These are phyloP conservation scores for Xylaria palmicola DNA, from an alignment of 495 filamentous ascomycete genomes.

Conservation along the genomic window DNA sequence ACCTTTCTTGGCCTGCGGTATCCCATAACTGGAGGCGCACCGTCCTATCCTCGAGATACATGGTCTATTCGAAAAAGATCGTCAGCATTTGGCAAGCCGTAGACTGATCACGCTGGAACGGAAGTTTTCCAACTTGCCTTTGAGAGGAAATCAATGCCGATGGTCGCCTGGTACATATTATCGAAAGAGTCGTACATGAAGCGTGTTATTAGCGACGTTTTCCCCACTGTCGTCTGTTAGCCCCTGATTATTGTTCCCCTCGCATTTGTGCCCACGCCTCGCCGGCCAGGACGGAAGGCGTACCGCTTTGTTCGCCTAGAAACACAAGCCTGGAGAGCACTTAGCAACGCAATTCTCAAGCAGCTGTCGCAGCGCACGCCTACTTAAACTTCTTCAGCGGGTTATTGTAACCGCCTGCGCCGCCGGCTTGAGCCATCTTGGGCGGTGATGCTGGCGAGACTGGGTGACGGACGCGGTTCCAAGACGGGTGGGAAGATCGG, in stretches of 20 bases:
- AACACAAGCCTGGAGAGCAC: conserved; percentile 74
- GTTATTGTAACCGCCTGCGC: conserved; percentile 88
- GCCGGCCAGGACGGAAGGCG: conserved; percentile 24
- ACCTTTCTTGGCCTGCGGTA: conserved; percentile 95
- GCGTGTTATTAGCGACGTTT: conserved; percentile 96
- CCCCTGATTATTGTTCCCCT: neutral
- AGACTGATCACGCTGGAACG: neutral
- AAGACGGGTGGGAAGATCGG: neutral
- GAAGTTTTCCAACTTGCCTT: conserved; percentile 60
- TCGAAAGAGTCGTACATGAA: conserved; percentile 99
- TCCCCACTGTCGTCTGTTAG: conserved; percentile 67
- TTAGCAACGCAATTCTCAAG: neutral
- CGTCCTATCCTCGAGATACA: conserved; percentile 98
- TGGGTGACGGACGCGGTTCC: conserved; percentile 8
- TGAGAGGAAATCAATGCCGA: conserved; percentile 98
- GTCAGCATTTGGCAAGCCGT: conserved; percentile 24
- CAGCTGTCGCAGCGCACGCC: conserved; percentile 21
- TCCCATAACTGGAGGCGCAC: conserved; percentile 98
- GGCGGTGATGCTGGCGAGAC: conserved; percentile 13
- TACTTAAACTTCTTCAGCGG: conserved; percentile 99
- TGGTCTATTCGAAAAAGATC: conserved; percentile 60
- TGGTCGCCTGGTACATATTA: conserved; percentile 99
- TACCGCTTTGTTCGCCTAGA: conserved; percentile 97
- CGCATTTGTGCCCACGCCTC: neutral
- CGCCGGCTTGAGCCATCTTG: conserved; percentile 50